Conservation (phyloP, 2,329 filamentous ascomycete species). For the Talaromyces sp. region DNA sequence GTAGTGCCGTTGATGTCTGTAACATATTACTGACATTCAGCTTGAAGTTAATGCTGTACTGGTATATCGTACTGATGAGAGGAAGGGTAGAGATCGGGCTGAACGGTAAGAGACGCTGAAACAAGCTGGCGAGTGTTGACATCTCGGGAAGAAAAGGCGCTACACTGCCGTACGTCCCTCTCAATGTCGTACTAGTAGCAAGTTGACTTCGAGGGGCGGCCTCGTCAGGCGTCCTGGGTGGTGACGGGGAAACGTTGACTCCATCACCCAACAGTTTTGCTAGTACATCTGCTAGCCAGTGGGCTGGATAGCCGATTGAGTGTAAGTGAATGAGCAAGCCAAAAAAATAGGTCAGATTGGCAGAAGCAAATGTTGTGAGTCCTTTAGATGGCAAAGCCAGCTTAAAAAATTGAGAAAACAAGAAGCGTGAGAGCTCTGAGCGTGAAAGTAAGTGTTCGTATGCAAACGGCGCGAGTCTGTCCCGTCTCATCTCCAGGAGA, state of each 20-base stretch:
- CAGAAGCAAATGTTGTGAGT: not conserved
- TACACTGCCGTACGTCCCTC: not conserved
- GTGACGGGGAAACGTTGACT: conserved; percentile 8
- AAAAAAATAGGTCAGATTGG: conserved; percentile 17
- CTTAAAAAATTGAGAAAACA: conserved; percentile 11
- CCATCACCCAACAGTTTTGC: conserved; percentile 15
- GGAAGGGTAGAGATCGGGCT: not conserved
- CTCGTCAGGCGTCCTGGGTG: conserved; percentile 14
- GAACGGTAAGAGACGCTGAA: conserved; percentile 18
- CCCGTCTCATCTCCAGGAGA: conserved; percentile 13
- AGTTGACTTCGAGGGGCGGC: not conserved
- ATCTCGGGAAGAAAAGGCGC: conserved; percentile 12
- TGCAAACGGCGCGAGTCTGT: not conserved
- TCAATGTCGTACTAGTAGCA: not conserved
- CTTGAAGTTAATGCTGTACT: conserved; percentile 11
- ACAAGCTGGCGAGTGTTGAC: conserved; percentile 15
- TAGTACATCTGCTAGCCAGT: conserved; percentile 19
- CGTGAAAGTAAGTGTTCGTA: conserved; percentile 16
- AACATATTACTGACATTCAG: not conserved
- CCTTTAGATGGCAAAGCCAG: conserved; percentile 8
- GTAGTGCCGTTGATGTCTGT: not conserved
- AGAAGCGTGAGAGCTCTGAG: conserved; percentile 14
- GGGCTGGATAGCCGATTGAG: conserved; percentile 17
- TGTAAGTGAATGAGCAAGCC: conserved; percentile 18
- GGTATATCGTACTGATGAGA: not conserved